Evolutionary conservation across 768 basidiomycete species (phyloP).

Genomic region (Leccinum ochraceum): DNA sequence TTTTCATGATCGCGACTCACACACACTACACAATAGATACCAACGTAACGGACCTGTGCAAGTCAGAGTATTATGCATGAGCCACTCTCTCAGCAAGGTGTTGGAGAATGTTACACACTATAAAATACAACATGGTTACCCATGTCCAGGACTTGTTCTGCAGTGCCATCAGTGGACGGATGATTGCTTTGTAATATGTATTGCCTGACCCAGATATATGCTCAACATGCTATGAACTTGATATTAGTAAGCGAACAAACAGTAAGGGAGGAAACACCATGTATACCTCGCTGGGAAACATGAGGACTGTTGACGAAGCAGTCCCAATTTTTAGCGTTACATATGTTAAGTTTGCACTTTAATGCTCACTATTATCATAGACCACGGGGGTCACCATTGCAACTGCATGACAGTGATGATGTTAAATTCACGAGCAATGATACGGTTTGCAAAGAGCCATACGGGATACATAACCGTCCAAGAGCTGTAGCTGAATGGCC

Average conservation of each 20-base stretch:
- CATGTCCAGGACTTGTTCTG: neutral
- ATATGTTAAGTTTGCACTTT: too few species aligned
- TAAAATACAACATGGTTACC: neutral
- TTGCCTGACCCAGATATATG: neutral
- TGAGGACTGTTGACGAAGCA: neutral
- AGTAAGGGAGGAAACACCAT: neutral
- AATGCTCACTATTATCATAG: neutral
- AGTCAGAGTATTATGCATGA: too few species aligned
- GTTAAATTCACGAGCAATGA: too few species aligned
- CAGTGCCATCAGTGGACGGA: neutral
- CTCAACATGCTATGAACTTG: neutral
- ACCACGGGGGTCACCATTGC: neutral
- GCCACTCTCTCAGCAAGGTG: too few species aligned
- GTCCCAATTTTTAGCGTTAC: neutral
- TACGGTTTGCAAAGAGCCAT: too few species aligned
- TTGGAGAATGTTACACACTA: neutral
- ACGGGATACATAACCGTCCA: too few species aligned
- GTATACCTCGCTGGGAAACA: neutral
- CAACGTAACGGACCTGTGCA: too few species aligned
- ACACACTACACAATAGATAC: too few species aligned
- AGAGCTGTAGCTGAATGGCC: too few species aligned
- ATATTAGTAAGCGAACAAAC: neutral
- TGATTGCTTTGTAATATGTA: neutral
- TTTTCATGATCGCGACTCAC: too few species aligned
- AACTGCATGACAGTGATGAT: neutral